Percentiles rank a stretch among this genome's conserved stretches.
Conservation (phyloP, 2,329 filamentous ascomycete genomes). For the Cladophialophora exuberans region DNA sequence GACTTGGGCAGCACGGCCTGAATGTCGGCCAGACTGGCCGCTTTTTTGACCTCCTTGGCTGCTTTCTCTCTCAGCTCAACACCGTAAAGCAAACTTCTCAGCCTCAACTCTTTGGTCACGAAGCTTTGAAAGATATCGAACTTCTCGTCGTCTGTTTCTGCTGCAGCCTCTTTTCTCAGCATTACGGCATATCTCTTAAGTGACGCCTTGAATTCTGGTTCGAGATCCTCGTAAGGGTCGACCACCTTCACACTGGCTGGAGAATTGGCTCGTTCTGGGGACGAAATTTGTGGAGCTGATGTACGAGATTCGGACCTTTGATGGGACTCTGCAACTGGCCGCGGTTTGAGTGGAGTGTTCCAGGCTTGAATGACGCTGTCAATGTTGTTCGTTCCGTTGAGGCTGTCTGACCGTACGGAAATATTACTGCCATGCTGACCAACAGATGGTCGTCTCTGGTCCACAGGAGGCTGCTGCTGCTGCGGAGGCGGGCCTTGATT, state of each 20-base stretch:
- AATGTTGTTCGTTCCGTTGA: constrained; percentile 41
- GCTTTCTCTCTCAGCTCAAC: constrained; percentile 46
- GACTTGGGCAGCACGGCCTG: constrained; percentile 19
- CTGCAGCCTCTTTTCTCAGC: constrained; percentile 55
- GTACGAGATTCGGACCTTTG: constrained; percentile 16
- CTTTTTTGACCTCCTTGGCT: constrained; percentile 23
- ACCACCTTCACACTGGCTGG: constrained; percentile 34
- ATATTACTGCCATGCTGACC: neutral
- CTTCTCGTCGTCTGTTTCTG: constrained; percentile 54
- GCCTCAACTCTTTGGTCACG: constrained; percentile 50
- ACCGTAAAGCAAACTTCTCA: constrained; percentile 53
- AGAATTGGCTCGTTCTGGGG: neutral
- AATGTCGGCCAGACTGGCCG: constrained; percentile 25
- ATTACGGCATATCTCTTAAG: constrained; percentile 59
- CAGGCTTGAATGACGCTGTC: constrained; percentile 50
- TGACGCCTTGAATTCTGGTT: constrained; percentile 61
- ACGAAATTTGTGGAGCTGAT: constrained; percentile 6
- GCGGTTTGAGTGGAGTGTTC: constrained; percentile 40
- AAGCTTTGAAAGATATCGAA: constrained; percentile 58
- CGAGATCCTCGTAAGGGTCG: constrained; percentile 57
- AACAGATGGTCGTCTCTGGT: constrained; percentile 13
- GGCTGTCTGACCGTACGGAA: constrained; percentile 15
- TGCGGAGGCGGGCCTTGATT: neutral
- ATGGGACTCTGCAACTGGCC: neutral
- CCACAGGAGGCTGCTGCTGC: neutral